A percentile compares a stretch with the other conserved stretches of the same genome.
These are phyloP conservation scores for Acacia melanoxylon DNA, from an alignment of 306 rosid genomes.

Conservation along the genomic window DNA sequence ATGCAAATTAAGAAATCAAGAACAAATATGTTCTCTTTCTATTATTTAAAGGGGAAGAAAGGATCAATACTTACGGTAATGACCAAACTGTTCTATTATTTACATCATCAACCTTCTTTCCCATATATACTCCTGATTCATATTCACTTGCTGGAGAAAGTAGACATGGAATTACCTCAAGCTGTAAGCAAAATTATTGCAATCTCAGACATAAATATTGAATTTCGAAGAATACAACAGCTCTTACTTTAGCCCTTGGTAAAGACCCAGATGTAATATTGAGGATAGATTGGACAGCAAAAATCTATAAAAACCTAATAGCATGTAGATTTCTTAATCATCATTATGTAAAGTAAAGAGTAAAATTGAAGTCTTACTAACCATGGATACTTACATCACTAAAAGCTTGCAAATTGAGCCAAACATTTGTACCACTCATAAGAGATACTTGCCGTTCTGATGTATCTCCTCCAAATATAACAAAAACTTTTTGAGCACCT, in stretches of 20 bases:
- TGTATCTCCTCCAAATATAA: slow-evolving; percentile 92
- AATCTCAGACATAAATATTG: slow-evolving; percentile 25
- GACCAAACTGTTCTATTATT: slow-evolving; percentile 79
- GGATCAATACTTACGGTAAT: slow-evolving; percentile 73
- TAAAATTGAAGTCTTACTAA: slow-evolving; percentile 23
- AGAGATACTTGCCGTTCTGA: slow-evolving; percentile 99
- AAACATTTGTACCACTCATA: slow-evolving; percentile 97
- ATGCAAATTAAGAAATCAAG: slow-evolving; percentile 25
- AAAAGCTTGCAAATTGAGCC: slow-evolving; percentile 95
- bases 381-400: slow-evolving; percentile 68
- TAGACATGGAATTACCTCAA: slow-evolving; percentile 89
- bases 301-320: slow-evolving; percentile 18
- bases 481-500: slow-evolving; percentile 68
- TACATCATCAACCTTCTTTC: slow-evolving; percentile 46
- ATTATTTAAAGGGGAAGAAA: slow-evolving; percentile 1
- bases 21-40: slow-evolving; percentile 5
- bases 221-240: slow-evolving; percentile 11
- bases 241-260: slow-evolving; percentile 5
- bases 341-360: slow-evolving; percentile 9
- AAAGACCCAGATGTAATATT: slow-evolving; percentile 13
- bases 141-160: slow-evolving; percentile 62
- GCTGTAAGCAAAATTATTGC: slow-evolving; percentile 56
- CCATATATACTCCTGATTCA: slow-evolving; percentile 31
- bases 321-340: slow-evolving; percentile 6
- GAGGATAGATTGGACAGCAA: neutral